Evolutionary conservation across 169 alveolate species (phyloP), one percentile per base, ranked within the genome.

Genomic region (Eimeria acervulina): DNA sequence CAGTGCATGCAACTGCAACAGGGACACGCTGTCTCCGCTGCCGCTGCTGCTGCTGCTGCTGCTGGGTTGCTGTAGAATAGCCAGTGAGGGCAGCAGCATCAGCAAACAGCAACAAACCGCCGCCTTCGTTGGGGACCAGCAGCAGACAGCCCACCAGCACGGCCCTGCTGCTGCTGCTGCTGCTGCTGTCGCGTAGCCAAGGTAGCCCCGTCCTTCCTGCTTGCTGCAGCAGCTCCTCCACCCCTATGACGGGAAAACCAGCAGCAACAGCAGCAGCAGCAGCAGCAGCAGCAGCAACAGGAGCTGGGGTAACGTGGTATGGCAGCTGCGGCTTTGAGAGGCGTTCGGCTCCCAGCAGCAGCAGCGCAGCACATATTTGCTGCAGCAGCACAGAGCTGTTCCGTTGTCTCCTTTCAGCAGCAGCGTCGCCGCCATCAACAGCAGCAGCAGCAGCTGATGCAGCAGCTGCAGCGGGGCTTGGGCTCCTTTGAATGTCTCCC

Each of bases 81-180:
- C 42, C 42, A 7, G 80, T 68, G 47, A 68, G 44, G 15, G 42
- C 42, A 0, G 80, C 80, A 10, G 80, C 80, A 12, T n/a, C 80
- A 68, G 80, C 80, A 12, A 68, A 68, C 17, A 68, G 80, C 80
- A 68, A 42, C 80, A 1, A 12, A 12, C 80, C 80, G 80, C 80
- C 80, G 80, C 80, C 80, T 42, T 68, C 80, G 42, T 19, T 42
- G 23, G 80, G 80, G 23, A 68, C 80, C 21, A 0, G 80, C 15
- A 68, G 80, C 28, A 68, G 80, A 68, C 80, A 68, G 21, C 80
- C 80, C 42, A 68, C 42, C 44, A 68, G 80, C 80, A 33, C 44
- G 80, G 80, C 44, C 80, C 80, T 13, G 80, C 80, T n/a, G 80
- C 80, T 68, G 80, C 42, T 68, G 80, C 80, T 68, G 80, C 80